Conservation (phyloP, 2,329 filamentous ascomycete species). For the Whalleya microplaca region DNA sequence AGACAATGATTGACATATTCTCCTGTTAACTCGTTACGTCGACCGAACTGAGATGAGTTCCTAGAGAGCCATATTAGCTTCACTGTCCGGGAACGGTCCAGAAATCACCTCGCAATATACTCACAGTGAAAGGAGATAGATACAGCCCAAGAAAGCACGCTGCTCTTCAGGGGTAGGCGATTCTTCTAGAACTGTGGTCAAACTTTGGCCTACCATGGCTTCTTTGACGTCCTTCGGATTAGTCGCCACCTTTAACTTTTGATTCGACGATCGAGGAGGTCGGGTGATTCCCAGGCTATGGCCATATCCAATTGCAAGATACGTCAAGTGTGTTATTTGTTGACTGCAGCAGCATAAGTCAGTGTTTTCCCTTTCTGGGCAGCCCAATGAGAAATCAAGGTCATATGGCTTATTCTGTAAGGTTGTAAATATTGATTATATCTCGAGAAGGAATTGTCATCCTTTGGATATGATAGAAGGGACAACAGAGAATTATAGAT, state of each 20-base stretch:
- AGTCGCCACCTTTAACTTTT: slow-evolving; percentile 20
- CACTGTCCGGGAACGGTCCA: not conserved
- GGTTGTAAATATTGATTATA: too few species aligned
- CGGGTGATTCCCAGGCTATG: slow-evolving; percentile 45
- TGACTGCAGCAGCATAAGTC: slow-evolving; percentile 3
- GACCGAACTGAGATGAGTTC: slow-evolving; percentile 43
- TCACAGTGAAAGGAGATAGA: slow-evolving; percentile 45
- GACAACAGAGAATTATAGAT: too few species aligned
- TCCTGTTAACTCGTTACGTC: slow-evolving; percentile 37
- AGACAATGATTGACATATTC: slow-evolving; percentile 41
- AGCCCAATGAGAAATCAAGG: too few species aligned
- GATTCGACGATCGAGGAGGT: slow-evolving; percentile 17
- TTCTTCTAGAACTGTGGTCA: slow-evolving; percentile 24
- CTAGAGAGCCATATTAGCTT: slow-evolving; percentile 24
- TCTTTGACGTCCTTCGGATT: slow-evolving; percentile 22
- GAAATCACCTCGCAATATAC: slow-evolving; percentile 11
- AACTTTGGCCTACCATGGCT: slow-evolving; percentile 8
- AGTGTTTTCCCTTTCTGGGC: too few species aligned
- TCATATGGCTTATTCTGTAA: too few species aligned
- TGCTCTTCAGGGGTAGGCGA: slow-evolving; percentile 42
- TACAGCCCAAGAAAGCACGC: slow-evolving; percentile 44
- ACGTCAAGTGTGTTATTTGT: slow-evolving; percentile 43
- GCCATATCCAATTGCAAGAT: slow-evolving; percentile 46
- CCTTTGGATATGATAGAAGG: too few species aligned
- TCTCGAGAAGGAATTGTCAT: too few species aligned